These are phyloP conservation scores for Trichophyton mentagrophytes DNA, from an alignment of 2,329 filamentous ascomycete genomes.

Conservation along the genomic window DNA sequence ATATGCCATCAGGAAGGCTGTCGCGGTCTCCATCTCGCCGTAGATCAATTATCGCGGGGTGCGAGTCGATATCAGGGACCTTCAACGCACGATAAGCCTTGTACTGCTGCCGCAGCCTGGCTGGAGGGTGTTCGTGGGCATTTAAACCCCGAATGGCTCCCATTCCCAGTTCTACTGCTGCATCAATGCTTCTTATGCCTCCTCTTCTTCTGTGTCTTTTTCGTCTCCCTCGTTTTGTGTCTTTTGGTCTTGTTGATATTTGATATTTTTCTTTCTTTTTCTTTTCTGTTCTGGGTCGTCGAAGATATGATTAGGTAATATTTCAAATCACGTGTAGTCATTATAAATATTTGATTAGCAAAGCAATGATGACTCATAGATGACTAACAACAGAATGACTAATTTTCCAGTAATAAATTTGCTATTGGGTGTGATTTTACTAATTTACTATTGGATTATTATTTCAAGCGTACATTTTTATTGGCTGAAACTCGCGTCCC, in stretches of 20 bases:
- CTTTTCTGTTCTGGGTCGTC: neutral
- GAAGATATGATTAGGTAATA: neutral
- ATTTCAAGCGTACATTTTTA: neutral
- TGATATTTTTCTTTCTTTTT: neutral
- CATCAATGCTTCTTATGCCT: neutral
- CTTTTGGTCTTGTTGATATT: neutral
- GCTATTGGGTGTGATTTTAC: no score
- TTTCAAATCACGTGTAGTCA: neutral
- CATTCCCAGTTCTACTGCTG: neutral
- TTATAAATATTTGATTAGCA: neutral
- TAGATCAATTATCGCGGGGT: slow-evolving; percentile 47
- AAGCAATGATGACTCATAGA: neutral
- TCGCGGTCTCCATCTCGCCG: slow-evolving; percentile 26
- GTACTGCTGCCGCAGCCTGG: slow-evolving; percentile 56
- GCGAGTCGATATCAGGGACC: slow-evolving; percentile 37
- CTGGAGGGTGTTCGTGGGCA: slow-evolving; percentile 65
- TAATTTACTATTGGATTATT: no score
- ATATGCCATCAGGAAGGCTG: slow-evolving; percentile 17
- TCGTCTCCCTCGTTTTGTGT: neutral
- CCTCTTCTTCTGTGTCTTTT: neutral
- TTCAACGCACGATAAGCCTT: slow-evolving; percentile 58
- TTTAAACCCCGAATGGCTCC: slow-evolving; percentile 39
- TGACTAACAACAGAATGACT: neutral
- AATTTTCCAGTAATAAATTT: neutral
- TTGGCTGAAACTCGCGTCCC: neutral